A percentile compares a stretch with the other conserved stretches of the same genome.
phyloP scores from a whole-genome alignment of 768 basidiomycete genomes.

The Pulveroboletus frians region DNA sequence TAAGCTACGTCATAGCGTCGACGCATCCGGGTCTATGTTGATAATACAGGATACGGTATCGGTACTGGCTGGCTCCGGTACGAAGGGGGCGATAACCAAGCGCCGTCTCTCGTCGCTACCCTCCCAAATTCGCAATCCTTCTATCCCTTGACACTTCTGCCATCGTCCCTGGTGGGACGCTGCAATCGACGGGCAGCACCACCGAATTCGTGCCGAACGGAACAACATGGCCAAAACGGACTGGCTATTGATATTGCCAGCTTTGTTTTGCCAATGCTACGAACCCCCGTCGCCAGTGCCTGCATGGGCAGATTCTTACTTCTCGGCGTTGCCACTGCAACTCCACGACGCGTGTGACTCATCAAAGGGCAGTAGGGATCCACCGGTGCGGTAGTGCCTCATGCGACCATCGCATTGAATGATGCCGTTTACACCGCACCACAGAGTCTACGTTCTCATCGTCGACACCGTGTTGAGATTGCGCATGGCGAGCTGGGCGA shows the following conservation, averaged over 20 bases:
- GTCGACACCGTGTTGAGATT: slow-evolving; percentile 1
- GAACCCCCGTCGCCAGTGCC: not conserved
- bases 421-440: not conserved
- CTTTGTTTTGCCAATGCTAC: not conserved
- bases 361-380: no score
- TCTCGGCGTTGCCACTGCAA: not conserved
- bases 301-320: not conserved
- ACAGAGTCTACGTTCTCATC: slow-evolving; percentile 1
- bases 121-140: not conserved
- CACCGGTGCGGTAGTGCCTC: not conserved
- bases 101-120: not conserved
- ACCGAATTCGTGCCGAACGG: not conserved
- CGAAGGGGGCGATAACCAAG: not conserved
- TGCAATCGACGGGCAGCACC: not conserved
- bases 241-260: not conserved
- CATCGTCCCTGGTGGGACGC: not conserved
- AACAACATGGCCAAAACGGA: not conserved
- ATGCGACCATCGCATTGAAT: not conserved
- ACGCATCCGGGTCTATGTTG: not conserved
- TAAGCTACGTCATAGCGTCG: not conserved
- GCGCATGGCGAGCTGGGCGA: not conserved
- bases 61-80: not conserved
- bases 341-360: not conserved
- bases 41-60: not conserved
- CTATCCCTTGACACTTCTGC: not conserved